These are phyloP conservation scores for Cercospora beticola DNA, from an alignment of 2,329 filamentous ascomycete species.

Conservation along the genomic window DNA sequence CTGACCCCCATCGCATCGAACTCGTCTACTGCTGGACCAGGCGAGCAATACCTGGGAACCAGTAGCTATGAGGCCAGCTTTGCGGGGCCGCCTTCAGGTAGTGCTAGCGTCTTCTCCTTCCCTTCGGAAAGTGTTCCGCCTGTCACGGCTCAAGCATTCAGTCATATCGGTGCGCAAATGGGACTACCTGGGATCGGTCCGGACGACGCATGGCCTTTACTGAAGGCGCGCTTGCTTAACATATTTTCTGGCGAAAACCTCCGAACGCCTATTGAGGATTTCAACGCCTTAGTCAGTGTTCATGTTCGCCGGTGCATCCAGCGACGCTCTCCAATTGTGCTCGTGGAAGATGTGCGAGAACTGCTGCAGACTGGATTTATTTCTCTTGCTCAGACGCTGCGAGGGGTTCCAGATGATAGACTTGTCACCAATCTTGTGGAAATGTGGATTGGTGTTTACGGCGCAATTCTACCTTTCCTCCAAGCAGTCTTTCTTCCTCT, in stretches of 20 bases:
- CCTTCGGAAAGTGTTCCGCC: slow-evolving; percentile 35
- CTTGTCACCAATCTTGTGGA: slow-evolving; percentile 90
- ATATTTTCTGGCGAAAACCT: slow-evolving; percentile 81
- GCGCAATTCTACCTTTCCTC: slow-evolving; percentile 84
- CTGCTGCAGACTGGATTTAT: slow-evolving; percentile 78
- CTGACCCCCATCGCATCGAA: slow-evolving; percentile 36
- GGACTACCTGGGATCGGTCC: slow-evolving; percentile 50
- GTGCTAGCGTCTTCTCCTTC: slow-evolving; percentile 36
- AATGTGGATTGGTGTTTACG: slow-evolving; percentile 92
- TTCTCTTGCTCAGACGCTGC: slow-evolving; percentile 79
- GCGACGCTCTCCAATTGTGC: slow-evolving; percentile 65
- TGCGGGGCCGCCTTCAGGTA: slow-evolving; percentile 32
- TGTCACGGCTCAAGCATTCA: slow-evolving; percentile 42
- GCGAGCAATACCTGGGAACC: slow-evolving; percentile 32
- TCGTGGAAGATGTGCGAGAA: slow-evolving; percentile 75
- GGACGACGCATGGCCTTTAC: slow-evolving; percentile 79
- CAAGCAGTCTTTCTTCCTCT: slow-evolving; percentile 92
- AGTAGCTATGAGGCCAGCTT: slow-evolving; percentile 30
- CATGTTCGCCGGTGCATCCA: slow-evolving; percentile 78
- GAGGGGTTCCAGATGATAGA: slow-evolving; percentile 75
- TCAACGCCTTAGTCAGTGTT: slow-evolving; percentile 75
- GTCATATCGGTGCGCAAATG: slow-evolving; percentile 48
- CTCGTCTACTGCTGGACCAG: slow-evolving; percentile 29
- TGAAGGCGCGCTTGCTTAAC: slow-evolving; percentile 72
- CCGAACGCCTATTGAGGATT: slow-evolving; percentile 76